Evolutionary conservation across 2,329 filamentous ascomycete species (phyloP).

Genomic region (Xylaria sp.): DNA sequence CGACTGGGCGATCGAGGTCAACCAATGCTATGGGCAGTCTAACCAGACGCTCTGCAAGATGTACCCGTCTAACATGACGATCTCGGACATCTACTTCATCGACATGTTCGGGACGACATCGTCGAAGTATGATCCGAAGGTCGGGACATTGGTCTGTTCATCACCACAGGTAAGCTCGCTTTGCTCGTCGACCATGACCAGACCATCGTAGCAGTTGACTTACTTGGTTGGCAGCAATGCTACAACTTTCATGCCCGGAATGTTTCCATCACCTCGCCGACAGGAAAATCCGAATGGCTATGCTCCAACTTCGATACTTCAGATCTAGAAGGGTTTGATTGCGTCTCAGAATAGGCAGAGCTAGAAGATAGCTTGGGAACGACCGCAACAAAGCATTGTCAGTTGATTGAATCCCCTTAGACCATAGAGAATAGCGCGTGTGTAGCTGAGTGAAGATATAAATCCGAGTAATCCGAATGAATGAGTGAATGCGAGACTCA

Average conservation of each 20-base stretch:
- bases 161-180: conserved; percentile 36
- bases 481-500: too few species aligned
- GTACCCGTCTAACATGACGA: conserved; percentile 41
- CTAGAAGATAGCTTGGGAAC: background rate
- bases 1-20: conserved; percentile 59
- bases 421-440: too few species aligned
- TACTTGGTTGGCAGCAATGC: conserved; percentile 17
- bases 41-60: conserved; percentile 36
- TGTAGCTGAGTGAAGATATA: too few species aligned
- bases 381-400: too few species aligned
- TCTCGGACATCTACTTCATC: conserved; percentile 50
- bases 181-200: background rate
- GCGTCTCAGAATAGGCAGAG: conserved; percentile 9
- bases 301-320: conserved; percentile 21
- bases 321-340: conserved; percentile 21
- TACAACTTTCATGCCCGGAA: conserved; percentile 21
- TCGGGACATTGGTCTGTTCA: conserved; percentile 45
- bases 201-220: background rate
- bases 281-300: conserved; percentile 18
- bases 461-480: too few species aligned
- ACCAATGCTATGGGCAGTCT: conserved; percentile 55
- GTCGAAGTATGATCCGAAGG: conserved; percentile 38
- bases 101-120: conserved; percentile 52
- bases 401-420: too few species aligned
- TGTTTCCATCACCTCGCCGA: conserved; percentile 19